Conservation (phyloP, 805 yeast genomes). For the Candida arabinofermentans region DNA sequence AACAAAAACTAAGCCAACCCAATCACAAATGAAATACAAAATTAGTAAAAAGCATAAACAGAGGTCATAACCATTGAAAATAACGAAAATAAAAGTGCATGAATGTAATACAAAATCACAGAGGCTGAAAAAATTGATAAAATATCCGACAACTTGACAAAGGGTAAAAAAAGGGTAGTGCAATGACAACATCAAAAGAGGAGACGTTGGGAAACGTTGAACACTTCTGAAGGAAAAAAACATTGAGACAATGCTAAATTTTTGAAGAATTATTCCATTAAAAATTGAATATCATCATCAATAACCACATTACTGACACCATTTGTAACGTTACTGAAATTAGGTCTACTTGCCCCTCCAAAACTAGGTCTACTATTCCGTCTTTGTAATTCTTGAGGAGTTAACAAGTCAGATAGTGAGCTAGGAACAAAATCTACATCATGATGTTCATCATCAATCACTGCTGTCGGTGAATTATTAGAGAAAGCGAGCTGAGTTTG, state of each 20-base stretch:
- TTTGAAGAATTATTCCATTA: constrained; percentile 26
- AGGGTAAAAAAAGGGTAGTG: too few relatives aligned
- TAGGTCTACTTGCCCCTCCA: constrained; percentile 6
- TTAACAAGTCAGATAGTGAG: constrained; percentile 71
- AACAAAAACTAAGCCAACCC: too few relatives aligned
- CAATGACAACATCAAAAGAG: too few relatives aligned
- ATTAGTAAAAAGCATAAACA: too few relatives aligned
- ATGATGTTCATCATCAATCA: constrained; percentile 31
- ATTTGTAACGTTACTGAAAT: too few relatives aligned
- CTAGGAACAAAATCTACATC: constrained; percentile 83
- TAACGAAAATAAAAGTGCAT: too few relatives aligned
- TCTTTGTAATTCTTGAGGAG: constrained; percentile 73
- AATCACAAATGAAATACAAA: too few relatives aligned
- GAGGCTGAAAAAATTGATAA: too few relatives aligned
- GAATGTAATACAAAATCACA: too few relatives aligned
- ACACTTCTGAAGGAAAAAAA: background rate
- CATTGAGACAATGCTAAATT: background rate
- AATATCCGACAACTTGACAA: too few relatives aligned
- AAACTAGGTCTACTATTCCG: constrained; percentile 49
- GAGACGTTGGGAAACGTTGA: background rate
- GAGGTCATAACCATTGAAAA: too few relatives aligned
- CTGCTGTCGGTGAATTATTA: constrained; percentile 19
- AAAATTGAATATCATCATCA: constrained; percentile 34
- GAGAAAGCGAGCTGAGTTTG: background rate
- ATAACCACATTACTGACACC: constrained; percentile 10